Base-by-base conservation (phyloP, 768 basidiomycete genomes). In the Podaxis sp. region DNA sequence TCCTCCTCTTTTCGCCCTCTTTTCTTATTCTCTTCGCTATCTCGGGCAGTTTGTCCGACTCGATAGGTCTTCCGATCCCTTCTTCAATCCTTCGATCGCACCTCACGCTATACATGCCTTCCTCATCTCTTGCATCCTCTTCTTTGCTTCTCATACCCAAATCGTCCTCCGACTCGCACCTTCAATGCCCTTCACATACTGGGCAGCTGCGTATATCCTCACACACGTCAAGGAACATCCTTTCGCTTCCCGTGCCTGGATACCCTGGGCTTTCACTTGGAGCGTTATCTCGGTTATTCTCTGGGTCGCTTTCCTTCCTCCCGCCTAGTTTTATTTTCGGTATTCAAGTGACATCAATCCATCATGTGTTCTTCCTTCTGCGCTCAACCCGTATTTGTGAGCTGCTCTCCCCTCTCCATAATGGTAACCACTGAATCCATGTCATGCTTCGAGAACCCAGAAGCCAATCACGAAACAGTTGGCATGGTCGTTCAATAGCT, bases 261-360 rank as follows among this genome's bases (percentile, higher is more conserved):
- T 95, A 2, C 69, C 72, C 10, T 99, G 95, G 91, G 86, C 83
- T 57, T 69, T 89, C 1, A 63, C 88, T 0, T 98, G 95, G 94
- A 87, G 90, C 3, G 71, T 77, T 1, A 66, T 87, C 16, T 86
- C 86, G 10, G 71, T 88, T 18, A 79, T 93, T 3, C 76, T 96
- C 0, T 98, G 94, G 95, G 82, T 79, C 1, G 82, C 83, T 2
- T 95, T 95, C 69, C 79, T 96, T 32, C 96, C 96, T 0, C 96
- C 96, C n/a, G 96, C 95, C 0, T 96, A 74, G 48, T 18, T 16
- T 13, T 44, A n/a, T 9, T 32, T 9, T 32, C 32, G 32, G 32
- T 9, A 32, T 32, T 32, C 28, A 6, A 32, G 28, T 32, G 1
- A 7, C 28, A 32, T 32, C 28, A 32, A 32, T 32, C 7, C 7